Base-by-base conservation (phyloP, 176 grass and related monocot species). In the Canna indica region DNA sequence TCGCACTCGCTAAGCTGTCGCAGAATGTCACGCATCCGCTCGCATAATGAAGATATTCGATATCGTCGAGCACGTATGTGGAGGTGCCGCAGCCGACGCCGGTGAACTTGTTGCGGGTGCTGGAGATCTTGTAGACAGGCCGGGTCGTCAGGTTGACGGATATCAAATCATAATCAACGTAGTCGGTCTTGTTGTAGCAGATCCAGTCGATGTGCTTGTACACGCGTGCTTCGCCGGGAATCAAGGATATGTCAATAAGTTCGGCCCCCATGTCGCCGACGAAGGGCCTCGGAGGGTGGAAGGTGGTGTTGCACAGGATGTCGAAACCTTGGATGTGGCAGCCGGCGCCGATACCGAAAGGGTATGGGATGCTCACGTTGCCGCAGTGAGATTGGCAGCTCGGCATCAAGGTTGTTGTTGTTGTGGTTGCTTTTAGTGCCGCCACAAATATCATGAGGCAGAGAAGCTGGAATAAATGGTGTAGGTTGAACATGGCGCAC, bases 51-150 rank as follows among this genome's bases (percentile, higher is more conserved):
- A 12, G 20, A 0, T 2, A 3, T 0, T 3, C 4, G 35, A 28
- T 6, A 17, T 1, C 11, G 26, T 10, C 59, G 28, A 9, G 5
- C 52, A 78, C 52, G 32, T 58, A 78, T 7, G 65, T 70, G 24
- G 10, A 0, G 10, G 46, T 30, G 11, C 58, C 25, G 79, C 79
- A 75, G 72, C 79, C 71, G 30, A 75, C 13, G 64, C 60, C 10
- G 38, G 58, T 20, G 50, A 81, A 67, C 64, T 48, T 32, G 63
- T 81, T 81, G 30, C 0, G 38, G 5, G 11, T 20, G 62, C 29
- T 28, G 28, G 79, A 75, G 64, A 81, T 64, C 50, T 47, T 52
- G 59, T 67, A 75, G 44, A 31, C 34, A 32, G 24, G 29, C 22
- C 68, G 1, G 11, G 57, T 63, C 36, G 27, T 52, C 2, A 64